Evolutionary conservation across 1,139 yeast genomes (phyloP).

Genomic region (Saccharomyces uvarum): DNA sequence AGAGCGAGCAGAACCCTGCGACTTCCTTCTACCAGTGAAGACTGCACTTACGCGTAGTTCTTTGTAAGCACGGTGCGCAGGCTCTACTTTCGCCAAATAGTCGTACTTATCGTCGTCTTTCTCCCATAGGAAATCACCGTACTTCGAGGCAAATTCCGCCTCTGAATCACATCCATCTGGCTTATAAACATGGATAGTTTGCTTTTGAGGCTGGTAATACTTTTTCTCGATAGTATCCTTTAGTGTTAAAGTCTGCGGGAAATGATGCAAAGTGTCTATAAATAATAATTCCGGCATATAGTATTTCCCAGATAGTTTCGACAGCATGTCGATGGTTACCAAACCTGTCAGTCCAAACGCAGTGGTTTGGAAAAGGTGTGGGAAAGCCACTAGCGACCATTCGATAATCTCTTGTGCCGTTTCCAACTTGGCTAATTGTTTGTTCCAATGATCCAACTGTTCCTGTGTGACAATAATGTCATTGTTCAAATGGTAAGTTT

Average conservation of each 20-base stretch:
- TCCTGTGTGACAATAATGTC: slow-evolving; percentile 36
- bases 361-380: slow-evolving; percentile 79
- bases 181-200: slow-evolving; percentile 51
- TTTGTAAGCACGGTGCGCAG: slow-evolving; percentile 75
- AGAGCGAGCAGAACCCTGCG: slow-evolving; percentile 83
- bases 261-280: slow-evolving; percentile 85
- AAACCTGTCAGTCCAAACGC: slow-evolving; percentile 93
- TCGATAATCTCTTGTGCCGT: slow-evolving; percentile 64
- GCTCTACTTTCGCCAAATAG: slow-evolving; percentile 85
- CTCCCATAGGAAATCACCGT: slow-evolving; percentile 82
- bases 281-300: slow-evolving; percentile 61
- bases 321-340: slow-evolving; percentile 76
- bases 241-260: slow-evolving; percentile 83
- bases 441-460: slow-evolving; percentile 57
- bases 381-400: slow-evolving; percentile 81
- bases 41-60: slow-evolving; percentile 71
- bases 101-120: slow-evolving; percentile 75
- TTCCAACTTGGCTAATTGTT: slow-evolving; percentile 42
- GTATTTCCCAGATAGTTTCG: slow-evolving; percentile 39
- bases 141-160: slow-evolving; percentile 53
- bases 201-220: slow-evolving; percentile 38
- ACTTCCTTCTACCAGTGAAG: slow-evolving; percentile 82
- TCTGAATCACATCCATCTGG: slow-evolving; percentile 55
- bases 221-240: slow-evolving; percentile 49
- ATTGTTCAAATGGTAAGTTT: slow-evolving; percentile 18